Evolutionary conservation across 1,284 basidiomycete species (phyloP), one percentile per base, ranked within the genome.

Genomic region (Pascua sp.): DNA sequence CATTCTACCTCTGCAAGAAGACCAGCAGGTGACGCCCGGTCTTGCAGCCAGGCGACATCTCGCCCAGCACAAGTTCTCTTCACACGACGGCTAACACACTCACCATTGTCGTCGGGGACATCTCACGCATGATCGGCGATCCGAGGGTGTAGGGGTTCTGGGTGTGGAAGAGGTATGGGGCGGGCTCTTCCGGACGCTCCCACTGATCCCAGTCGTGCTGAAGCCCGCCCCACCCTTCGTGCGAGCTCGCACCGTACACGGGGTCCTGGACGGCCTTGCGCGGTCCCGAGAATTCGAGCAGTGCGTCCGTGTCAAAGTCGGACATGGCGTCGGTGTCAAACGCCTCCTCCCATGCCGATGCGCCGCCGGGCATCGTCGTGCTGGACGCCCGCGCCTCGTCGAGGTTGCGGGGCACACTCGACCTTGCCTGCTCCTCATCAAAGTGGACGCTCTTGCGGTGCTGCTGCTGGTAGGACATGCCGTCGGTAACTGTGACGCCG

Each of bases 141-240:
- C 85, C 80, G 59, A 80, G 78, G n/a, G 67, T 43, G 77, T 92
- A 95, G 12, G 91, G 91, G 72, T 95, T 96, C 67, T 86, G 83
- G 36, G 77, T 72, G 71, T 90, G 88, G 77, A 95, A 95, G 64
- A 85, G 81, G 73, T 96, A 95, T 53, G 57, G 57, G 55, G 59
- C 54, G 7, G 49, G 36, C 78, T 77, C 50, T 66, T 62, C 0
- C 59, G 59, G 5, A 85, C 86, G 2, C 86, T 86, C 71, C 90
- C 88, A 32, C 3, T 32, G 24, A 63, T 96, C 91, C 92, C 91
- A 96, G 62, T 89, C 87, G 12, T 78, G 72, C 75, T 95, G 91
- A 63, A 97, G 71, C 50, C 77, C 72, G 52, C 81, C 80, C 88
- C 87, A 89, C 18, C 42, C 42, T 52, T 57, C 51, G 49, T 56